Percentiles rank a stretch among this genome's conserved stretches.
phyloP scores from a whole-genome alignment of 2,329 filamentous ascomycete genomes.

The Xylaria sp. region DNA sequence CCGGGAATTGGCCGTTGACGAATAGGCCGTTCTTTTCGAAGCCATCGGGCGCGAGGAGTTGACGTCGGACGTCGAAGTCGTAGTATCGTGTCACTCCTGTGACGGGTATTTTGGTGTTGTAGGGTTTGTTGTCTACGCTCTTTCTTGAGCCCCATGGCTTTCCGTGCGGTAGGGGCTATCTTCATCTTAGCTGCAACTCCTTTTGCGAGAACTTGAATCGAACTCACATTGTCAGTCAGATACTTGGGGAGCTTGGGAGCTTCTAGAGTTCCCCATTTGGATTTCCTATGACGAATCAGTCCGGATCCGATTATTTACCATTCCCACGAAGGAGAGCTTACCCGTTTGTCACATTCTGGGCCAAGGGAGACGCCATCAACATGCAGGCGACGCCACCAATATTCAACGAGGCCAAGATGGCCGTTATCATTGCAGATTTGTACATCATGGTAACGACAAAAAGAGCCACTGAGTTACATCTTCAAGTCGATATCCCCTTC shows the following conservation, averaged over 20 bases:
- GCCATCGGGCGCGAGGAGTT: background rate
- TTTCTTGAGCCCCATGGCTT: constrained; percentile 1
- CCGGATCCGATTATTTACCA: background rate
- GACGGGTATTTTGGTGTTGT: background rate
- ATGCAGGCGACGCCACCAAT: background rate
- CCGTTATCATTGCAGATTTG: background rate
- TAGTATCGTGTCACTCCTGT: constrained; percentile 3
- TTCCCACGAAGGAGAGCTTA: background rate
- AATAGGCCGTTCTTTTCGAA: constrained; percentile 24
- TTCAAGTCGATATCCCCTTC: background rate
- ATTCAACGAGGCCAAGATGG: background rate
- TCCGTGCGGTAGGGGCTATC: background rate
- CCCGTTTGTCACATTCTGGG: constrained; percentile 1
- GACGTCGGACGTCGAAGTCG: background rate
- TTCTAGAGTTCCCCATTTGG: background rate
- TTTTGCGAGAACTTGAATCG: background rate
- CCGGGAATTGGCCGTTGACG: constrained; percentile 45
- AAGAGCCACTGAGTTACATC: background rate
- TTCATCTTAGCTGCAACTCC: background rate
- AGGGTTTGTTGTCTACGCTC: background rate
- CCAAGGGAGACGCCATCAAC: background rate
- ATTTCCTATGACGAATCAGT: background rate
- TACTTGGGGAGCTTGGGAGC: background rate
- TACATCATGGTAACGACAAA: background rate
- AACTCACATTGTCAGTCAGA: background rate